These are phyloP conservation scores for Spatholobus suberectus DNA, from an alignment of 306 rosid genomes.

Conservation along the genomic window DNA sequence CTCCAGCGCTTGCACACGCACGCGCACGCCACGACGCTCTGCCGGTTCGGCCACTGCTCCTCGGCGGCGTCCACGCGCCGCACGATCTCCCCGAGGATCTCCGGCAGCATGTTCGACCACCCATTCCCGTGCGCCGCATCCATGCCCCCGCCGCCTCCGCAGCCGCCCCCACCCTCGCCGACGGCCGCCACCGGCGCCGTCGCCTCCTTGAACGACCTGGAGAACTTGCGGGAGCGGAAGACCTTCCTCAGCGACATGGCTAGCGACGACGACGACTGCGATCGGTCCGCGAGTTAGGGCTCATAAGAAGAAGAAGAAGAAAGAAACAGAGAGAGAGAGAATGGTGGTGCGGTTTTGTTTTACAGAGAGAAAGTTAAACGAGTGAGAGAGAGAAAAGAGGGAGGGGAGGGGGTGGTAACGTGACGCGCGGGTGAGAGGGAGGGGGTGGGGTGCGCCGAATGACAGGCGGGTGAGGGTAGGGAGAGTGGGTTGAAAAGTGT, in stretches of 20 bases:
- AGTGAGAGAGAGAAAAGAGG: background rate
- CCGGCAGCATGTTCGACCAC: conserved; percentile 90
- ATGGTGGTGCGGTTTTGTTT: background rate
- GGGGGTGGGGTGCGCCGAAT: background rate
- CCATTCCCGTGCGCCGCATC: conserved; percentile 36
- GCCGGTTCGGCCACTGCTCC: conserved; percentile 83
- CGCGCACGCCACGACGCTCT: conserved; percentile 84
- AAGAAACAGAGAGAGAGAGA: conserved; percentile 3
- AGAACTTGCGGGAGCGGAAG: conserved; percentile 74
- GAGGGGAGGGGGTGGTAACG: conserved; percentile 3
- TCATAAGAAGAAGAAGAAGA: conserved; percentile 27
- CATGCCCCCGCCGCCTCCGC: background rate
- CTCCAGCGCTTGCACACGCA: conserved; percentile 98
- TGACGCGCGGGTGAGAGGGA: conserved; percentile 42
- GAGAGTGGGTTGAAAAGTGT: conserved; percentile 7
- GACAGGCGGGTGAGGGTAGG: conserved; percentile 46
- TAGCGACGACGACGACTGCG: background rate
- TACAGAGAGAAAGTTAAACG: conserved; percentile 14
- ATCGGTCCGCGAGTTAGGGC: conserved; percentile 42
- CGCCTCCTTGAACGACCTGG: conserved; percentile 68
- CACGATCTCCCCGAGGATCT: conserved; percentile 84
- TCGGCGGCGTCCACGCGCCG: conserved; percentile 75
- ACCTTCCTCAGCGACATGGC: conserved; percentile 71
- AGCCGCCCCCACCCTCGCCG: background rate
- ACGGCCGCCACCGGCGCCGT: background rate